These are phyloP conservation scores for Cadophora malorum DNA, from an alignment of 2,329 filamentous ascomycete species.

Conservation along the genomic window DNA sequence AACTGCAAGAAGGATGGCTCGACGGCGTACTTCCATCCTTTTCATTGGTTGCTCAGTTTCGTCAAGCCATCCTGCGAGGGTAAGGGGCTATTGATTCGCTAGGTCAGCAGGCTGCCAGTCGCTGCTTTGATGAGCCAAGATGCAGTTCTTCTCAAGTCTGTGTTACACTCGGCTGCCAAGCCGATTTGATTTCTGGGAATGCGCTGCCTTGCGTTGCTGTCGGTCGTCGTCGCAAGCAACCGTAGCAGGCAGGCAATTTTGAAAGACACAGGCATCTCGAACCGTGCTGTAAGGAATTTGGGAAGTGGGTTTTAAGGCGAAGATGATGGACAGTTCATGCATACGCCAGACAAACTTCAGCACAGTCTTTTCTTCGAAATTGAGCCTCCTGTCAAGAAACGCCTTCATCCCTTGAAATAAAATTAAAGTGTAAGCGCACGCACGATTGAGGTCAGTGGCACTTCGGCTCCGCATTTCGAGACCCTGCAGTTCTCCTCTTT, in stretches of 20 bases:
- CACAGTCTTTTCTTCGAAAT: constrained; percentile 7
- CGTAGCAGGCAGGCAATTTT: not conserved
- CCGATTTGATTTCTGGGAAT: constrained; percentile 1
- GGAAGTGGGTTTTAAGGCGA: not conserved
- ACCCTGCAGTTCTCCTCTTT: not conserved
- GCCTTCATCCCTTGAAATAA: constrained; percentile 6
- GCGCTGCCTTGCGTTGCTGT: not conserved
- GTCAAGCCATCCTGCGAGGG: not conserved
- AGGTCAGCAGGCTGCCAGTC: constrained; percentile 13
- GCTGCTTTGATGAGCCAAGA: constrained; percentile 20
- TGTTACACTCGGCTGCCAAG: constrained; percentile 20
- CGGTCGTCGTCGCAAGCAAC: not conserved
- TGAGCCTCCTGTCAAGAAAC: constrained; percentile 4
- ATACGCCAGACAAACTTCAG: not conserved
- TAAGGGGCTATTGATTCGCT: constrained; percentile 16
- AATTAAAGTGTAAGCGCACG: constrained; percentile 6
- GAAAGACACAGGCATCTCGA: not conserved
- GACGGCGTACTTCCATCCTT: not conserved
- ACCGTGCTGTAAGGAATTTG: constrained; percentile 1
- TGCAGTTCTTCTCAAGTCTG: not conserved
- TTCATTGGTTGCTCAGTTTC: constrained; percentile 8
- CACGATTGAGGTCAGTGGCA: not conserved
- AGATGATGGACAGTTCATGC: not conserved
- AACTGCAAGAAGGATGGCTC: constrained; percentile 10
- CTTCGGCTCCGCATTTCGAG: constrained; percentile 13